These are phyloP conservation scores for Clonostachys chloroleuca DNA, from an alignment of 2,329 filamentous ascomycete species.

Conservation along the genomic window DNA sequence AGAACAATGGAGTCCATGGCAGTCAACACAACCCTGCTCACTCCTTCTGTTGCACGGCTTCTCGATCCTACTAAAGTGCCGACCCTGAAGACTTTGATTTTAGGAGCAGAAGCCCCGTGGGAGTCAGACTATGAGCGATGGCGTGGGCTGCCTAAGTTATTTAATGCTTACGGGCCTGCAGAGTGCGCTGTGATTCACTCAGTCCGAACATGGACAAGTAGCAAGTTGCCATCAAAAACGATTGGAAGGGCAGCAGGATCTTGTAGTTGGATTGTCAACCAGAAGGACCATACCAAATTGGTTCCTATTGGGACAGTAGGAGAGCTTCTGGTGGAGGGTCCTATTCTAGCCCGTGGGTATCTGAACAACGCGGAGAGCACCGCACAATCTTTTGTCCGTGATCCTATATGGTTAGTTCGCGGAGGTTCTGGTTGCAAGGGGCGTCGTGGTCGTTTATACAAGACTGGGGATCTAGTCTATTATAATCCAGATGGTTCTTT, in stretches of 20 bases:
- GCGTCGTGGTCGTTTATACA: conserved; percentile 21
- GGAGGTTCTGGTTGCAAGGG: conserved; percentile 16
- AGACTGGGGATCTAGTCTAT: conserved; percentile 27
- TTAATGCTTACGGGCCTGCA: background rate
- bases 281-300: conserved; percentile 5
- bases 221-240: conserved; percentile 1
- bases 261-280: conserved; percentile 12
- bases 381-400: conserved; percentile 34
- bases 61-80: background rate
- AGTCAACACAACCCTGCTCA: conserved; percentile 6
- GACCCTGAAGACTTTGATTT: conserved; percentile 5
- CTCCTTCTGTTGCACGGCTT: conserved; percentile 6
- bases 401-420: conserved; percentile 27
- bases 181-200: conserved; percentile 1
- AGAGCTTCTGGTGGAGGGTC: conserved; percentile 30
- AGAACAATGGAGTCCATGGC: conserved; percentile 5
- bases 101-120: conserved; percentile 5
- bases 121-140: background rate
- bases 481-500: conserved; percentile 20
- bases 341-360: conserved; percentile 43
- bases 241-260: conserved; percentile 1
- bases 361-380: conserved; percentile 39
- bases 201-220: conserved; percentile 22
- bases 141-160: conserved; percentile 15
- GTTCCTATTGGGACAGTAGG: conserved; percentile 50